Conservation (phyloP, 192 early-diverging fungal species). For the Funneliformis geosporum region DNA sequence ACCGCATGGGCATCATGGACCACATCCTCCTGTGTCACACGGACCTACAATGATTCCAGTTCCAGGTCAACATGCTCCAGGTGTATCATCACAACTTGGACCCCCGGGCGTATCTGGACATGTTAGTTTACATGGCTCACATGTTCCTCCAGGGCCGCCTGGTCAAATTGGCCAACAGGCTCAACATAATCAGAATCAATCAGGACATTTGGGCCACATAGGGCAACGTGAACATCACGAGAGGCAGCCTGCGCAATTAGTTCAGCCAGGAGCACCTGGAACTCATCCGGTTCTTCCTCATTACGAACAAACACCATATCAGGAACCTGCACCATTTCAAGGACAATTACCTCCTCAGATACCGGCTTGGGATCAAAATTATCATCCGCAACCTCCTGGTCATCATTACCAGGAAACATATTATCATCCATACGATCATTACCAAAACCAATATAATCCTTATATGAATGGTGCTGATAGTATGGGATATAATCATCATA, state of each 20-base stretch:
- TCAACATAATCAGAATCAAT: neutral
- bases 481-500: constrained; percentile 1
- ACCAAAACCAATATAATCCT: neutral
- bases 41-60: neutral
- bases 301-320: neutral
- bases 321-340: constrained; percentile 26
- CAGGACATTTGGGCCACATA: neutral
- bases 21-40: neutral
- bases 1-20: neutral
- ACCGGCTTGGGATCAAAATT: constrained; percentile 14
- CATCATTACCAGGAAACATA: neutral
- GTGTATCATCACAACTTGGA: constrained; percentile 3
- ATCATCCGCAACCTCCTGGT: neutral
- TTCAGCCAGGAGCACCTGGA: constrained; percentile 7
- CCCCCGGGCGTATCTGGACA: neutral
- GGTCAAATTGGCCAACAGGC: neutral
- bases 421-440: constrained; percentile 8
- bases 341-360: constrained; percentile 25
- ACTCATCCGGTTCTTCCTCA: neutral
- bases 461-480: neutral
- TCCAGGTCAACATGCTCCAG: neutral
- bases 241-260: neutral
- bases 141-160: neutral
- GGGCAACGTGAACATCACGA: constrained; percentile 3
- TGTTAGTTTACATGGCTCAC: neutral